Base-by-base conservation (phyloP, 2,329 filamentous ascomycete species). In the Colletotrichum coccodes region DNA sequence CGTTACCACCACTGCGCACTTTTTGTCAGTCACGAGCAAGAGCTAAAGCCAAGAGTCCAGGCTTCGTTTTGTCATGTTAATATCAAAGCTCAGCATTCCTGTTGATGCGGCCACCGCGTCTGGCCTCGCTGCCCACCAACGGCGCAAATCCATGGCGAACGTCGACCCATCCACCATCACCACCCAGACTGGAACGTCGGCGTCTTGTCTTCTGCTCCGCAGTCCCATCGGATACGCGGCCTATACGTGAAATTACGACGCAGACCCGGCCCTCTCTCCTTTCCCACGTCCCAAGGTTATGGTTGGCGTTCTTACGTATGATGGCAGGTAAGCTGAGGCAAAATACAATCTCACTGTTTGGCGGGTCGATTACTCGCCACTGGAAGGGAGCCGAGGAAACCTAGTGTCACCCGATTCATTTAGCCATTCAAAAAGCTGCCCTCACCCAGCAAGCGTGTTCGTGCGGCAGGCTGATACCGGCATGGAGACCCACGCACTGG, bases 371-470 rank as follows among this genome's bases (percentile, higher is more conserved):
- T 65, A 42, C 54, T 65, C 54, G 49, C 49, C 21, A 50, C 23
- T 30, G 9, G 3, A 60, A 14, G 40, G 30, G 9, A 44, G 38
- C 21, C 40, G 54, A 38, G 38, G 38, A 54, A 59, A 6, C n/a
- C 28, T 36, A n/a, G 40, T 68, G 61, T 56, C 65, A 68, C 61
- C 42, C 34, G 65, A 60, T 60, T n/a, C 47, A 34, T 42, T 36
- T 34, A 50, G 44, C 32, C 30, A 21, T 49, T 16, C 32, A 36
- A 30, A 49, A 49, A 49, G 6, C 42, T n/a, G 53, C 44, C 34
- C n/a, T 36, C 32, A 30, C 54, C 47, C 16, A 38, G 54, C 21
- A 50, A 59, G 36, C 18, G 11, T 38, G 30, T 64, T 64, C 36
- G 34, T 36, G 36, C 60, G 60, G 52, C 60, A 40, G 53, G 54